Evolutionary conservation across 768 basidiomycete species (phyloP).

Genomic region (Russula lepida): DNA sequence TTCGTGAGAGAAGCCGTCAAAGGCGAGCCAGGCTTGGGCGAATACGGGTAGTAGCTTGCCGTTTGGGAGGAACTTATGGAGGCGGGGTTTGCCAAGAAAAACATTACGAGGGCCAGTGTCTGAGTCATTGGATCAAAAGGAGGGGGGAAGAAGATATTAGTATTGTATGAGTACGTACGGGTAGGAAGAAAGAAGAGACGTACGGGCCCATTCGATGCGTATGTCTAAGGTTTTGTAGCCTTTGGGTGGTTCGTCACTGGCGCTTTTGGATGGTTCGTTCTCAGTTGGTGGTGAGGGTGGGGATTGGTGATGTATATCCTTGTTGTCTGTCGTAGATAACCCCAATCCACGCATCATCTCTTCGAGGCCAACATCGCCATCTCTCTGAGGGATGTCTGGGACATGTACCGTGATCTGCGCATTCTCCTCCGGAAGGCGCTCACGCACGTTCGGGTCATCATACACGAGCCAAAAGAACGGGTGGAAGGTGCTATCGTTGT

Average conservation of each 20-base stretch:
- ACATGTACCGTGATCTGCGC: not conserved
- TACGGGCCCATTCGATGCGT: conserved; percentile 1
- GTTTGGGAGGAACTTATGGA: not conserved
- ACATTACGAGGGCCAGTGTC: not conserved
- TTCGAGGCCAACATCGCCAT: conserved; percentile 16
- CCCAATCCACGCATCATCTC: conserved; percentile 12
- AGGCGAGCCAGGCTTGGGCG: conserved; percentile 12
- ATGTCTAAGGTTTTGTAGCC: conserved; percentile 1
- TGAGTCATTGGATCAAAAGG: not conserved
- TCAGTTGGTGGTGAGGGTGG: not conserved
- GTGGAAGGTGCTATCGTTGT: not conserved
- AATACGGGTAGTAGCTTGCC: not conserved
- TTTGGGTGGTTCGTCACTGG: not conserved
- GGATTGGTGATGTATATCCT: not conserved
- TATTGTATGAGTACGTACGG: not conserved
- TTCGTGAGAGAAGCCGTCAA: conserved; percentile 13
- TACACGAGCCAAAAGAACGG: conserved; percentile 15
- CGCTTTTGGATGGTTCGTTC: not conserved
- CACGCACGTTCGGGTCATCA: conserved; percentile 3
- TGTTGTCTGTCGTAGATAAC: not conserved
- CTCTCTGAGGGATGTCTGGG: not conserved
- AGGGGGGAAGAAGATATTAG: not conserved
- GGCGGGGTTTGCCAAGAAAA: not conserved
- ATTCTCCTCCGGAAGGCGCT: not conserved
- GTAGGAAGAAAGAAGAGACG: not conserved